These are phyloP conservation scores for Penicillium nucicola DNA, from an alignment of 495 filamentous ascomycete species.

Conservation along the genomic window DNA sequence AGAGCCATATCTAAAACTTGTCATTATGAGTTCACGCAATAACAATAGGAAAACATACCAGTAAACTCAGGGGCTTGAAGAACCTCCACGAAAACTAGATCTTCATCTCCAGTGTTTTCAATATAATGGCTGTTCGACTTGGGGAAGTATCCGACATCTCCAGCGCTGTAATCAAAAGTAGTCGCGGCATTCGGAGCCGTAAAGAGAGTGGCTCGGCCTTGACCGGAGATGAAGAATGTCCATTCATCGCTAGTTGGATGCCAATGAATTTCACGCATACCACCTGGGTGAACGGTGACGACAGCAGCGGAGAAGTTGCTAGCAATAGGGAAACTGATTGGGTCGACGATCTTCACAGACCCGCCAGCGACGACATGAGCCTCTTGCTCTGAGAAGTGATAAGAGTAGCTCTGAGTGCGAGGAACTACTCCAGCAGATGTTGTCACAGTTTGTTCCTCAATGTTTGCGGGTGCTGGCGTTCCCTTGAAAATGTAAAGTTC, in stretches of 20 bases:
- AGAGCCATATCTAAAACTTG: conserved; percentile 52
- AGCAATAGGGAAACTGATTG: conserved; percentile 59
- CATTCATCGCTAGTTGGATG: conserved; percentile 73
- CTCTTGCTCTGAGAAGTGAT: conserved; percentile 63
- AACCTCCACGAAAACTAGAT: conserved; percentile 68
- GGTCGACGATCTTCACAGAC: conserved; percentile 66
- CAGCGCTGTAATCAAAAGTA: conserved; percentile 74
- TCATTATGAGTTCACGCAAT: background rate
- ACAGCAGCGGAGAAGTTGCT: conserved; percentile 58
- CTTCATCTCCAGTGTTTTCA: conserved; percentile 68
- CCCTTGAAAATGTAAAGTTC: conserved; percentile 71
- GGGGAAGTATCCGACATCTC: conserved; percentile 71
- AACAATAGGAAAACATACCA: conserved; percentile 24
- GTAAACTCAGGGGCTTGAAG: conserved; percentile 64
- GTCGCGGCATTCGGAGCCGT: conserved; percentile 52
- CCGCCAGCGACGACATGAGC: conserved; percentile 58
- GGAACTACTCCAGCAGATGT: conserved; percentile 56
- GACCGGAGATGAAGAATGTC: conserved; percentile 70
- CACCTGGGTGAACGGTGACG: conserved; percentile 65
- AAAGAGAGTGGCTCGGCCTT: conserved; percentile 65
- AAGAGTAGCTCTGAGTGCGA: conserved; percentile 53
- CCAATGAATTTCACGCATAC: conserved; percentile 80
- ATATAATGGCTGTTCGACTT: conserved; percentile 65
- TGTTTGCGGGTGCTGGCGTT: conserved; percentile 57
- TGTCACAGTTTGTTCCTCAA: conserved; percentile 59